phyloP scores from a whole-genome alignment of 805 yeast species.

The Yarrowia alimentaria region DNA sequence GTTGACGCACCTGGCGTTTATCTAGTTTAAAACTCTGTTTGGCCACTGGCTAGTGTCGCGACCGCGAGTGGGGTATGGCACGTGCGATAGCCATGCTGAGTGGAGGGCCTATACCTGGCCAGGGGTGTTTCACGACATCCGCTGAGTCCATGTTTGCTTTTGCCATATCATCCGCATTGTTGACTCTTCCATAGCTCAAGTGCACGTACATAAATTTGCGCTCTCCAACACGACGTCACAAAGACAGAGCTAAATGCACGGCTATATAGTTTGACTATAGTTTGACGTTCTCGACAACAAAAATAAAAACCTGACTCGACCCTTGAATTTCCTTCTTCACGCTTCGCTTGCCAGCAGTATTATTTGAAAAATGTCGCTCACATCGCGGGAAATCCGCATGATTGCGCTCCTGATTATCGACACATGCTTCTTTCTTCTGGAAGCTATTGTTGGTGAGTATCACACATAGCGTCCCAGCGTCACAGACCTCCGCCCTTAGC shows the following conservation, averaged over 20 bases:
- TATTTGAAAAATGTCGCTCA: slow-evolving; percentile 11
- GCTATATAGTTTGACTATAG: slow-evolving; percentile 19
- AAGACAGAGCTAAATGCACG: slow-evolving; percentile 16
- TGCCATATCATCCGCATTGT: too few relatives aligned
- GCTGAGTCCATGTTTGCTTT: too few relatives aligned
- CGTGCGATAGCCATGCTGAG: too few relatives aligned
- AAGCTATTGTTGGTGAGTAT: slow-evolving; percentile 64
- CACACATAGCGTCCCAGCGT: too few relatives aligned
- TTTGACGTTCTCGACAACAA: background rate
- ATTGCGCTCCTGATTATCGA: slow-evolving; percentile 70
- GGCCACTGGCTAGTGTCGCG: too few relatives aligned
- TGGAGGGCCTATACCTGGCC: too few relatives aligned
- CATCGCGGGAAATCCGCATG: slow-evolving; percentile 42
- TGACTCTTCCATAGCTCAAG: background rate
- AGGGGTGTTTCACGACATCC: too few relatives aligned
- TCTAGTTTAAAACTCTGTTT: slow-evolving; percentile 2
- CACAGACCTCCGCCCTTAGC: too few relatives aligned
- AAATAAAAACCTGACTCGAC: slow-evolving; percentile 4
- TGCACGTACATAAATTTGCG: slow-evolving; percentile 17
- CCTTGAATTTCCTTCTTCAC: background rate
- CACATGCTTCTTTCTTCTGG: slow-evolving; percentile 78
- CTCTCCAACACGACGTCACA: slow-evolving; percentile 16
- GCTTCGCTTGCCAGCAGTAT: background rate
- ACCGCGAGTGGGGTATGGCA: slow-evolving; percentile 6
- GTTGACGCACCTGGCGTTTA: slow-evolving; percentile 5